Evolutionary conservation across 148 eudicot species (phyloP).

Genomic region (Limonium bicolor): DNA sequence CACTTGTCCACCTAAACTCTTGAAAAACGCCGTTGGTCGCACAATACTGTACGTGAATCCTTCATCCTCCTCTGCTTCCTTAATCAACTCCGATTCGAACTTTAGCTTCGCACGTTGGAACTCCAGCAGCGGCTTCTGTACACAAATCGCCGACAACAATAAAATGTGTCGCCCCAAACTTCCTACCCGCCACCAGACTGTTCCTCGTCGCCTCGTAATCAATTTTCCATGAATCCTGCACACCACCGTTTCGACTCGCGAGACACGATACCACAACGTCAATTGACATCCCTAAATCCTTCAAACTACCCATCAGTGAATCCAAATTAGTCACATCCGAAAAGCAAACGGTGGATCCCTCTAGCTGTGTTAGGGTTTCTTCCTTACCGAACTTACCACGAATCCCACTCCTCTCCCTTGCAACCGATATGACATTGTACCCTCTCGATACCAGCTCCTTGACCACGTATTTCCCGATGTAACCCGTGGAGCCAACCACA

Average conservation of each 20-base stretch:
- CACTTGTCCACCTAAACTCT: constrained; percentile 93
- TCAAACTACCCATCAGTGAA: constrained; percentile 35
- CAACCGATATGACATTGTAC: constrained; percentile 80
- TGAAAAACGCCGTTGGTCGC: constrained; percentile 95
- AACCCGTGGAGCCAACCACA: constrained; percentile 93
- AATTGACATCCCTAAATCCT: constrained; percentile 33
- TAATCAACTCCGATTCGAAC: constrained; percentile 68
- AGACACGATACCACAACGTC: constrained; percentile 96
- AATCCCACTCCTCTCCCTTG: constrained; percentile 77
- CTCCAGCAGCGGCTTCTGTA: constrained; percentile 85
- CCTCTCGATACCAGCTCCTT: constrained; percentile 66
- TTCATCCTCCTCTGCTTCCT: constrained; percentile 39
- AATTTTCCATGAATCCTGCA: constrained; percentile 78
- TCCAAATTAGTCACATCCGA: constrained; percentile 78
- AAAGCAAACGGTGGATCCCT: constrained; percentile 74
- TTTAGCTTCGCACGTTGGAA: constrained; percentile 86
- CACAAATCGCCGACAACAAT: constrained; percentile 94
- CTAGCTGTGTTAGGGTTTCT: constrained; percentile 42
- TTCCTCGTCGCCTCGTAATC: constrained; percentile 88
- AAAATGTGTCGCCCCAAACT: constrained; percentile 65
- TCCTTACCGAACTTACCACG: constrained; percentile 52
- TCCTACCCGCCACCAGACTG: constrained; percentile 63
- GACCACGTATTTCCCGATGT: constrained; percentile 83
- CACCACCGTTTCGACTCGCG: constrained; percentile 74
- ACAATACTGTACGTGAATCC: constrained; percentile 71